These are phyloP conservation scores for Oryza meyeriana DNA, from an alignment of 176 grass and related monocot genomes.

Conservation along the genomic window DNA sequence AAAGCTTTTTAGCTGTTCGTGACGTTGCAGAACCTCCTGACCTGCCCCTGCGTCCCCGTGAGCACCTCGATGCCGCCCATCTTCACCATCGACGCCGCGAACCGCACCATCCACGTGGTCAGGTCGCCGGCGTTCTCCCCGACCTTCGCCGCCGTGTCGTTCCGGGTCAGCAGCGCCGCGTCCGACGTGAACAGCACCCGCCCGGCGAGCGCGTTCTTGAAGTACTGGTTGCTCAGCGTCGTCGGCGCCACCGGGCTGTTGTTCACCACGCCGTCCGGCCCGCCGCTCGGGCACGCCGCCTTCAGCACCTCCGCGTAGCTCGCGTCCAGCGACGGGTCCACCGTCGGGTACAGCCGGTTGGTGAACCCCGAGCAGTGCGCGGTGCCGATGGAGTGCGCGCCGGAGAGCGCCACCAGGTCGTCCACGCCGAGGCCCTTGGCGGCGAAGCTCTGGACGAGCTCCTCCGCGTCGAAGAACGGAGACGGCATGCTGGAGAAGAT, in stretches of 20 bases:
- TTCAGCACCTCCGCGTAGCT: constrained; percentile 25
- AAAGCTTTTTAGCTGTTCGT: constrained; percentile 13
- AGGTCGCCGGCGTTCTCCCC: not conserved
- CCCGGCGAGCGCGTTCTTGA: not conserved
- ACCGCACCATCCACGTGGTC: constrained; percentile 12
- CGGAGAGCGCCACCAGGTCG: constrained; percentile 48
- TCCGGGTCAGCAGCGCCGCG: constrained; percentile 19
- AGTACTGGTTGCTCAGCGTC: constrained; percentile 33
- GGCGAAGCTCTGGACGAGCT: constrained; percentile 26
- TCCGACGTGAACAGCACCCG: constrained; percentile 43
- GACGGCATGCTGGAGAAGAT: constrained; percentile 32
- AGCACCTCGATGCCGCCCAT: constrained; percentile 46
- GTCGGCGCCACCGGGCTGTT: constrained; percentile 18
- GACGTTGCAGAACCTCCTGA: constrained; percentile 27
- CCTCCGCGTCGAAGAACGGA: not conserved
- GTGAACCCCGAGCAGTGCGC: constrained; percentile 36
- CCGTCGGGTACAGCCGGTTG: constrained; percentile 36
- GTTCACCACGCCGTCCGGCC: constrained; percentile 14
- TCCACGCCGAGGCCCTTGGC: constrained; percentile 19
- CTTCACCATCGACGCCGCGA: constrained; percentile 41
- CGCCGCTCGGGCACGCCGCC: constrained; percentile 5
- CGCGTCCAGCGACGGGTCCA: constrained; percentile 31
- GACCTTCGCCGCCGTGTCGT: constrained; percentile 10
- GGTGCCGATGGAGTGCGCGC: constrained; percentile 42
- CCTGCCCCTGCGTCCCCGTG: constrained; percentile 26